Evolutionary conservation across 2,329 filamentous ascomycete species (phyloP).

Genomic region (Clonostachys solani): DNA sequence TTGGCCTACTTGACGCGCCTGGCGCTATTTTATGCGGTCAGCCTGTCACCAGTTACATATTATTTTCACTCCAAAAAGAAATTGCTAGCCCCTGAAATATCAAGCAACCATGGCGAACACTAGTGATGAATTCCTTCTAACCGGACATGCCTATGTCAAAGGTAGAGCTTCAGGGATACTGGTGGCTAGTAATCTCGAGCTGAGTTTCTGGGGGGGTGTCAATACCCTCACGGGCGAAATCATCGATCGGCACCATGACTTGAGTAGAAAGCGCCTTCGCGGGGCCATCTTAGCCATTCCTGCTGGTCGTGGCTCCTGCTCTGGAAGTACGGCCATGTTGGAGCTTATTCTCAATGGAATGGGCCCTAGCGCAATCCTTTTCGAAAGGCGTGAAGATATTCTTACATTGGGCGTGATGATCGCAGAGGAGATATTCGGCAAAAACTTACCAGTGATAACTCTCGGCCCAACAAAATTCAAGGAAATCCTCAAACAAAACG

Average conservation of each 20-base stretch:
- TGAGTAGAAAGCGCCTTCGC: constrained; percentile 23
- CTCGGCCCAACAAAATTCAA: constrained; percentile 11
- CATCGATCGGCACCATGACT: constrained; percentile 35
- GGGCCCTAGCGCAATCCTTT: constrained; percentile 32
- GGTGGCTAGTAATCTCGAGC: constrained; percentile 13
- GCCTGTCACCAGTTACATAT: too few species aligned
- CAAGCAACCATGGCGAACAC: too few species aligned
- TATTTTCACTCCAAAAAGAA: too few species aligned
- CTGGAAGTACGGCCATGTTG: constrained; percentile 37
- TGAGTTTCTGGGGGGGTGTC: constrained; percentile 44
- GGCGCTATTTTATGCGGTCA: too few species aligned
- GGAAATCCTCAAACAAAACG: background rate
- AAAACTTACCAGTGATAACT: constrained; percentile 30
- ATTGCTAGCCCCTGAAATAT: too few species aligned
- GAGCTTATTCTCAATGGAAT: constrained; percentile 33
- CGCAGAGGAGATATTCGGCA: constrained; percentile 30
- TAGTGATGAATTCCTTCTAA: too few species aligned
- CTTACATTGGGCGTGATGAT: constrained; percentile 38
- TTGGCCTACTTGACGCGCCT: too few species aligned
- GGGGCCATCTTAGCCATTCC: constrained; percentile 34
- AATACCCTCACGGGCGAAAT: constrained; percentile 30
- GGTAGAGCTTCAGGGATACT: constrained; percentile 5
- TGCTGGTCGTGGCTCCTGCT: constrained; percentile 38
- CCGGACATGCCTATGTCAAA: too few species aligned
- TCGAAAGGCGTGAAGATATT: constrained; percentile 34